Conservation (phyloP, 2,329 filamentous ascomycete genomes). For the Domatiomyces catenatus region DNA sequence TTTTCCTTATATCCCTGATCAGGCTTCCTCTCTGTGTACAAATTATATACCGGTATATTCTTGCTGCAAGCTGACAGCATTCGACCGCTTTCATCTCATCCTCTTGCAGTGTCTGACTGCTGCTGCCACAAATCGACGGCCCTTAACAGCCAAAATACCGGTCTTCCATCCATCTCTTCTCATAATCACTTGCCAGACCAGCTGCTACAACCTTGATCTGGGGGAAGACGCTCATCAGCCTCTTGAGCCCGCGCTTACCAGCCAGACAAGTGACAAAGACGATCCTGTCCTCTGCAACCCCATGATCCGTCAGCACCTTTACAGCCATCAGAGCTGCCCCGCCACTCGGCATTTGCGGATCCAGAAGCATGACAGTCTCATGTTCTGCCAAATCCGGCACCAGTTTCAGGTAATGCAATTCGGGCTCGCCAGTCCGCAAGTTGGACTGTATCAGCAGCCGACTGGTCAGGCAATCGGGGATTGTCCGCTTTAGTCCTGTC, state of each 20-base stretch:
- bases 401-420: slow-evolving; percentile 77
- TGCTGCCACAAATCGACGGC: not conserved
- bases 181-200: slow-evolving; percentile 62
- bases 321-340: slow-evolving; percentile 84
- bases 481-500: slow-evolving; percentile 71
- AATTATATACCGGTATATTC: not conserved
- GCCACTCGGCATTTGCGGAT: slow-evolving; percentile 88
- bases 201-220: slow-evolving; percentile 75
- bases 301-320: slow-evolving; percentile 86
- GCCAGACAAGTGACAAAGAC: slow-evolving; percentile 89
- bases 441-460: slow-evolving; percentile 85
- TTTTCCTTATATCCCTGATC: not conserved
- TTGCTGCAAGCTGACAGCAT: not conserved
- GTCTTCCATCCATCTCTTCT: slow-evolving; percentile 79
- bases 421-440: slow-evolving; percentile 69
- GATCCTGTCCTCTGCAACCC: slow-evolving; percentile 67
- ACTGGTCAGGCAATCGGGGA: slow-evolving; percentile 82
- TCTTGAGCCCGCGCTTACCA: slow-evolving; percentile 66
- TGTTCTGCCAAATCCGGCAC: slow-evolving; percentile 58
- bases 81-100: no score
- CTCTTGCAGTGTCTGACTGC: not conserved
- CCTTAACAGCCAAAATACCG: slow-evolving; percentile 71
- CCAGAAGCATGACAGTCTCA: slow-evolving; percentile 69
- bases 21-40: not conserved
- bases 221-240: slow-evolving; percentile 77